phyloP scores from a whole-genome alignment of 2,329 filamentous ascomycete species.

The Paecilomyces fulvus region DNA sequence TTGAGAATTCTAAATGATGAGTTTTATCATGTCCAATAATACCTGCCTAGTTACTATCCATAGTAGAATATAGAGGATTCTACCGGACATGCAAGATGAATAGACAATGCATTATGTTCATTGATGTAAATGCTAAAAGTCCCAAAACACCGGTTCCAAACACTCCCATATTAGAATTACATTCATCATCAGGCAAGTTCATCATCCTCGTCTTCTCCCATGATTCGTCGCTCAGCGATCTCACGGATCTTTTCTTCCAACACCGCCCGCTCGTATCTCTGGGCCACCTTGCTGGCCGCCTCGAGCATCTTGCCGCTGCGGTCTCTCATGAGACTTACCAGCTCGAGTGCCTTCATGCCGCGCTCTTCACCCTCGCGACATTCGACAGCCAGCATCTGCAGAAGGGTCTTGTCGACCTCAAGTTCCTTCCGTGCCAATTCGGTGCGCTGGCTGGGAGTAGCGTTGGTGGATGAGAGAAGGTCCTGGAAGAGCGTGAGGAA shows the following conservation, averaged over 20 bases:
- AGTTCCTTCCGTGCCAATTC: conserved; percentile 65
- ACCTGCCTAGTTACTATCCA: too few relatives aligned
- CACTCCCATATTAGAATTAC: not conserved
- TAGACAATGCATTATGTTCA: not conserved
- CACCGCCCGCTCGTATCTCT: conserved; percentile 70
- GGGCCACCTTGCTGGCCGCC: conserved; percentile 80
- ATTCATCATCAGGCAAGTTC: conserved; percentile 25
- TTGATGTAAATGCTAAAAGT: not conserved
- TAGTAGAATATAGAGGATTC: too few relatives aligned
- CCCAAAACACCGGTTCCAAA: not conserved
- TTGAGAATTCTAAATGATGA: too few relatives aligned
- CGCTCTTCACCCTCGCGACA: conserved; percentile 88
- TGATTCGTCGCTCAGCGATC: conserved; percentile 62
- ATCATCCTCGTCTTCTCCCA: conserved; percentile 52
- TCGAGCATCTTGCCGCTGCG: conserved; percentile 82
- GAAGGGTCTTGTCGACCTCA: conserved; percentile 79
- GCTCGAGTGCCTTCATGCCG: conserved; percentile 89
- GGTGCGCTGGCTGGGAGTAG: conserved; percentile 55
- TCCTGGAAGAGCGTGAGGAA: conserved; percentile 68
- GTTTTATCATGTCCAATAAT: too few relatives aligned
- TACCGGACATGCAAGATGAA: not conserved
- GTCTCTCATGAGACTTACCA: conserved; percentile 80
- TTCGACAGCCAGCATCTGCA: conserved; percentile 82
- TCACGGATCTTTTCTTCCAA: conserved; percentile 87
- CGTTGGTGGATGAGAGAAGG: conserved; percentile 59